phyloP scores from a whole-genome alignment of 768 basidiomycete species.

The Hericium rajendrae region DNA sequence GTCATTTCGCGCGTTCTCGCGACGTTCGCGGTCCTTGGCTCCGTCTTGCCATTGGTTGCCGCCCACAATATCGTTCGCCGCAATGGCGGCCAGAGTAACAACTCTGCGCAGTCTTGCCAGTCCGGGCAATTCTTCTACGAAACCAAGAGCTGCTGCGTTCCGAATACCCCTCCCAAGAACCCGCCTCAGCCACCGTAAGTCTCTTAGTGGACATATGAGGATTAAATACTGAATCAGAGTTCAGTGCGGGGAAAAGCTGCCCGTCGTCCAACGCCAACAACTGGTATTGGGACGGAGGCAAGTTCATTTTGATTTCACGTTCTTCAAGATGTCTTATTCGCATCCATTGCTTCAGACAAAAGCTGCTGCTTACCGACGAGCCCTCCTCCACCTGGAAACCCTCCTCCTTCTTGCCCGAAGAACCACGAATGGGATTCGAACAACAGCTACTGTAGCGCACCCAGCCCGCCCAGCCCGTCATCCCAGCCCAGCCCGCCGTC shows the following conservation, averaged over 20 bases:
- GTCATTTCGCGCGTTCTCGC: slow-evolving; percentile 23
- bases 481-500: not conserved
- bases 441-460: slow-evolving; percentile 4
- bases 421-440: slow-evolving; percentile 9
- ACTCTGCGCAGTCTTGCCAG: slow-evolving; percentile 4
- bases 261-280: slow-evolving; percentile 2
- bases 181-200: slow-evolving; percentile 29
- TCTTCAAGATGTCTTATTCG: no score
- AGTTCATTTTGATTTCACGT: no score
- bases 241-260: slow-evolving; percentile 4
- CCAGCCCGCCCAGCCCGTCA: slow-evolving; percentile 1
- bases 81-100: not conserved
- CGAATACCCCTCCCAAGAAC: slow-evolving; percentile 22
- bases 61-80: slow-evolving; percentile 9
- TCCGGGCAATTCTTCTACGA: slow-evolving; percentile 17
- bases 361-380: slow-evolving; percentile 13
- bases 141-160: slow-evolving; percentile 7
- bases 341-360: not conserved
- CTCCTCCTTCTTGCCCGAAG: slow-evolving; percentile 5
- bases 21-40: slow-evolving; percentile 25
- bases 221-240: no score
- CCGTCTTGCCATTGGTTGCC: slow-evolving; percentile 23
- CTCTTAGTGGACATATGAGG: no score
- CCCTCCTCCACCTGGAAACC: slow-evolving; percentile 5
- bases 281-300: slow-evolving; percentile 3